phyloP scores from a whole-genome alignment of 495 filamentous ascomycete genomes.

The Hypoxylon lienhwacheense region DNA sequence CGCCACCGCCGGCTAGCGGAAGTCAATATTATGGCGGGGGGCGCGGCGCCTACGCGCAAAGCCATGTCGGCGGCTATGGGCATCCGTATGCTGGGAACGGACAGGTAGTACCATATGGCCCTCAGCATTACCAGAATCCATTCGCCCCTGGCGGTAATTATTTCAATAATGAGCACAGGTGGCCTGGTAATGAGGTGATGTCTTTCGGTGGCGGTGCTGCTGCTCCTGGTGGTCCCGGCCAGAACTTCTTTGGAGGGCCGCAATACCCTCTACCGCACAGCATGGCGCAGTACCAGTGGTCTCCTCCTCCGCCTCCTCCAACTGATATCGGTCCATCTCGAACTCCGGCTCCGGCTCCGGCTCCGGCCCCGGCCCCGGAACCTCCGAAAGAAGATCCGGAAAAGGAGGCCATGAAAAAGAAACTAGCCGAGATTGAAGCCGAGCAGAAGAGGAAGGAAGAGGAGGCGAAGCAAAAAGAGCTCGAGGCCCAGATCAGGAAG shows the following conservation, averaged over 20 bases:
- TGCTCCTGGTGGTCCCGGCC: slow-evolving; percentile 24
- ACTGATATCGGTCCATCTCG: slow-evolving; percentile 46
- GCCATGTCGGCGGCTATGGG: slow-evolving; percentile 47
- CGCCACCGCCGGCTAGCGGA: slow-evolving; percentile 41
- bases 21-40: slow-evolving; percentile 43
- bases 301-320: slow-evolving; percentile 49
- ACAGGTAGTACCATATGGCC: slow-evolving; percentile 51
- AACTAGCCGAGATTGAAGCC: slow-evolving; percentile 43
- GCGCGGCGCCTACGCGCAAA: slow-evolving; percentile 44
- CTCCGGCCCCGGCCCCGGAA: slow-evolving; percentile 42
- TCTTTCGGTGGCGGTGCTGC: slow-evolving; percentile 42
- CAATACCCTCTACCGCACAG: slow-evolving; percentile 39
- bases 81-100: slow-evolving; percentile 35
- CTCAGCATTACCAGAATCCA: slow-evolving; percentile 43
- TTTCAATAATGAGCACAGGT: slow-evolving; percentile 39
- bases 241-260: slow-evolving; percentile 35
- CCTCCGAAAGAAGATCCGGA: slow-evolving; percentile 50
- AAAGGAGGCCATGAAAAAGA: slow-evolving; percentile 46
- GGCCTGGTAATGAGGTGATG: slow-evolving; percentile 49
- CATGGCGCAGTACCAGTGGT: slow-evolving; percentile 46
- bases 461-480: slow-evolving; percentile 46
- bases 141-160: slow-evolving; percentile 48
- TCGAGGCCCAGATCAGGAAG: slow-evolving; percentile 49
- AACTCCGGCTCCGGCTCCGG: slow-evolving; percentile 45
- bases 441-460: slow-evolving; percentile 42